phyloP scores from a whole-genome alignment of 2,329 filamentous ascomycete genomes.

The Xylariaceae sp. region DNA sequence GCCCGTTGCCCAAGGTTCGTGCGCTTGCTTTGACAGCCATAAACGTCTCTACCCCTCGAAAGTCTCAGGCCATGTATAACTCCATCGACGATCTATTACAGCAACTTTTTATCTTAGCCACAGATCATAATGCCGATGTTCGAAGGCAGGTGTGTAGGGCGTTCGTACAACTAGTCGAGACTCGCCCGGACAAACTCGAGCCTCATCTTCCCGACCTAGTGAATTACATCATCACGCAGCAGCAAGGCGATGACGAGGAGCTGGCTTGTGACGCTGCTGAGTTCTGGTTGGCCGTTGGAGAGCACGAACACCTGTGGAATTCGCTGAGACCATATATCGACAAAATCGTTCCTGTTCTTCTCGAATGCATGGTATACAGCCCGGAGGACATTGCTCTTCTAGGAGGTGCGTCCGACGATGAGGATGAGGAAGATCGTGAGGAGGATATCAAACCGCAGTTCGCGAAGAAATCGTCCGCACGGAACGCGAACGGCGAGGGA shows the following conservation, averaged over 20 bases:
- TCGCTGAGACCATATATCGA: conserved; percentile 75
- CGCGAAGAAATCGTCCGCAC: conserved; percentile 68
- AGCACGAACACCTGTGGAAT: conserved; percentile 79
- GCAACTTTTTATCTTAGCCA: conserved; percentile 79
- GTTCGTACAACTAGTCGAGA: conserved; percentile 89
- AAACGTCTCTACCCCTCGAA: conserved; percentile 88
- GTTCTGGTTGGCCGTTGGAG: conserved; percentile 94
- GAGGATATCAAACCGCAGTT: conserved; percentile 94
- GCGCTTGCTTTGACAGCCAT: conserved; percentile 79
- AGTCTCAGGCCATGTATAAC: conserved; percentile 78
- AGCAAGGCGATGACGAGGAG: conserved; percentile 84
- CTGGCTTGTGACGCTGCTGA: conserved; percentile 93
- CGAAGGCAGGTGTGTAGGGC: conserved; percentile 90
- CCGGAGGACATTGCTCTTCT: conserved; percentile 89
- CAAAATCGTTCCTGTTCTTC: conserved; percentile 85
- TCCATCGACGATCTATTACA: conserved; percentile 81
- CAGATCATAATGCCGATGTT: conserved; percentile 78
- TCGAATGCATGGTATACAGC: conserved; percentile 95
- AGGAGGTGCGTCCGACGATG: conserved; percentile 84
- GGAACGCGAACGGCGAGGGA: conserved; percentile 57
- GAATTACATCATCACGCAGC: conserved; percentile 89
- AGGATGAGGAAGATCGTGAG: conserved; percentile 84
- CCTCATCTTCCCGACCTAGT: conserved; percentile 88
- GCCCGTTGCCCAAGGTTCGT: conserved; percentile 74
- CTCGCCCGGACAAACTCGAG: conserved; percentile 84